Base-by-base conservation (phyloP, 805 yeast species). In the Hanseniaspora thailandica region DNA sequence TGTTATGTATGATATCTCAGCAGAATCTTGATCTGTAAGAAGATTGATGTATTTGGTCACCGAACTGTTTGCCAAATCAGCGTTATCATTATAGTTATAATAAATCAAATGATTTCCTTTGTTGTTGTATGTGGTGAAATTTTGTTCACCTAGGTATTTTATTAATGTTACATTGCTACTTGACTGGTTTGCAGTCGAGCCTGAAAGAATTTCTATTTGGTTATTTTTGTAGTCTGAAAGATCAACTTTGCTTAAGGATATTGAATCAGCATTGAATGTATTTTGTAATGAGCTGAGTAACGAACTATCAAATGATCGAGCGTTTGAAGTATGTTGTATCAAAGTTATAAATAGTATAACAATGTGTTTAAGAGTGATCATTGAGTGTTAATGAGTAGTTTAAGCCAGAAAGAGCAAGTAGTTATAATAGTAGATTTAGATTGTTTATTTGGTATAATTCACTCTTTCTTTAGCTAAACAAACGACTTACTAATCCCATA, bases 71-170 rank as follows among this genome's bases (percentile, higher is more conserved):
- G 31, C 6, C 19, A 48, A 17, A 15, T 31, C 22, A 10, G 45
- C 7, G 19, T 44, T 44, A 22, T 47, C 49, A 31, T 44, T 47
- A 12, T 22, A 44, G 22, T 54, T 54, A 25, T 30, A 54, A 34
- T 54, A 54, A 13, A 54, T 54, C 22, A 54, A 30, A 31, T 47
- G 25, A 12, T 47, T 28, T 8, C 56, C 56, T n/a, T 45, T 17
- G 15, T 36, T 31, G n/a, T 31, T 38, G 13, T 20, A 40, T 3
- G 46, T 47, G 13, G 69, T 63, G 52, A 66, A 67, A 54, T 66
- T 67, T 41, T 62, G 60, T 50, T 66, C 66, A 2, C 70, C 70
- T 20, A 55, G 39, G 50, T 61, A 61, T 46, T 61, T 59, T 23
- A 54, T 38, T 47, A 54, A 30, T 36, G 53, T 41, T 31, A 47